These are phyloP conservation scores for Bifiguratus adelaidae DNA, from an alignment of 192 early-diverging fungal genomes.

Conservation along the genomic window DNA sequence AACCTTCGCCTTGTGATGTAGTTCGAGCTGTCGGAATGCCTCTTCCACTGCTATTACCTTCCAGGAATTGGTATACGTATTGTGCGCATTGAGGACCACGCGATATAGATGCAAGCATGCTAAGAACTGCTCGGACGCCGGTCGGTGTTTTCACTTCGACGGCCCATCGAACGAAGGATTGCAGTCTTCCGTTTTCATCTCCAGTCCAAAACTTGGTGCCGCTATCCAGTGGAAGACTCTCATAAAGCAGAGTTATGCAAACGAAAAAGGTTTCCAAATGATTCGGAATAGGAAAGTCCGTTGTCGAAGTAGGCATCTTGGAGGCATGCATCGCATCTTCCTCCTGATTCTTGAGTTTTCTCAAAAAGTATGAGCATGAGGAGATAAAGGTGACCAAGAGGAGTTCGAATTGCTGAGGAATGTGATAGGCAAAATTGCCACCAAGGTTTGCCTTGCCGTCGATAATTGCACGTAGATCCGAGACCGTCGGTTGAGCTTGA, in stretches of 20 bases:
- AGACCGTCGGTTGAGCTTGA: neutral
- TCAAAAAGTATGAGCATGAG: constrained; percentile 42
- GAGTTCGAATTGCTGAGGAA: constrained; percentile 39
- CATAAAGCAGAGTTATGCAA: constrained; percentile 64
- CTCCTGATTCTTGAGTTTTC: constrained; percentile 54
- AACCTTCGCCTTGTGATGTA: constrained; percentile 3
- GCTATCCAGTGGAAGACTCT: constrained; percentile 62
- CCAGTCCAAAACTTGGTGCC: constrained; percentile 60
- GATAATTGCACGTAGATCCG: neutral
- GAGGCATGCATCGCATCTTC: constrained; percentile 40
- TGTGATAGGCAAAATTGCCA: constrained; percentile 29
- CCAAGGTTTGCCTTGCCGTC: constrained; percentile 5
- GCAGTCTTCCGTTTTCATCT: constrained; percentile 39
- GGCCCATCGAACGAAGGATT: constrained; percentile 55
- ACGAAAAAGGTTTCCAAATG: constrained; percentile 64
- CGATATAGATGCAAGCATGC: constrained; percentile 75
- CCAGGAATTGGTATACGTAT: constrained; percentile 49
- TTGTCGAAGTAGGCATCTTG: constrained; percentile 1
- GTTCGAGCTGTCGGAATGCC: no score
- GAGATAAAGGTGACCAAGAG: constrained; percentile 39
- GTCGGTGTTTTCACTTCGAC: constrained; percentile 43
- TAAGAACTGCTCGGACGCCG: constrained; percentile 61
- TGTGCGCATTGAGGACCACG: constrained; percentile 60
- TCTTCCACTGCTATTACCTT: no score
- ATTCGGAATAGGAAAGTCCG: constrained; percentile 15